Base-by-base conservation (phyloP, 2,329 filamentous ascomycete genomes). In the Conoideocrella luteorostrata region DNA sequence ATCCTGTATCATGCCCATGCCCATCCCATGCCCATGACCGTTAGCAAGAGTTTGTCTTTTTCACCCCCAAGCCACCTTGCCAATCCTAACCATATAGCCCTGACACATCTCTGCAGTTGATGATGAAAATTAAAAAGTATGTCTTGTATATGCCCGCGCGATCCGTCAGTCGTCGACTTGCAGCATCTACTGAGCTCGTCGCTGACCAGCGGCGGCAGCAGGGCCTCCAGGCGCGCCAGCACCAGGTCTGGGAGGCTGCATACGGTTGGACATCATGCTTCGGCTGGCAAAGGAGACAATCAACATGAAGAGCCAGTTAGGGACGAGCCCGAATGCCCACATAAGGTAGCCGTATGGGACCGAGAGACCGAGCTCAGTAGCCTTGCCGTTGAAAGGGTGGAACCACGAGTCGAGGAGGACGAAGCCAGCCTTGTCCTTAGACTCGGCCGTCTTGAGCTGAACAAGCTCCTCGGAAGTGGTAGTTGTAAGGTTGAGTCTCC, bases 291-390 rank as follows among this genome's bases (percentile, higher is more conserved):
- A 80, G 42, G 82, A 86, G 54, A 91, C 73, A 39, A 78, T 60
- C 53, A 91, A 73, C 86, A 91, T 90, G 58, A 88, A 81, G 44
- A 79, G 66, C 86, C 86, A 91, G 70, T 82, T 80, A 46, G 86
- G 77, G 46, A 88, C 65, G 39, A 84, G 66, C 55, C 75, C 72
- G 56, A 86, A 79, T 51, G 71, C 71, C 77, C 79, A 88, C 53
- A 88, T 70, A 41, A 75, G 52, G 59, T 86, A 89, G 45, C 75
- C 86, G 34, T 84, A 64, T 30, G 84, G 82, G 41, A 84, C 65
- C 24, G 75, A 69, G 23, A 88, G 55, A 50, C 76, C 74, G 50
- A 77, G 73, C 68, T 85, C 65, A 47, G 78, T 80, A 33, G 86
- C 66, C 48, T 69, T 65, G 49, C 86, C 84, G 56, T 87, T 77